These are phyloP conservation scores for Pterocarpus macrocarpus DNA, from an alignment of 306 rosid genomes.

Conservation along the genomic window DNA sequence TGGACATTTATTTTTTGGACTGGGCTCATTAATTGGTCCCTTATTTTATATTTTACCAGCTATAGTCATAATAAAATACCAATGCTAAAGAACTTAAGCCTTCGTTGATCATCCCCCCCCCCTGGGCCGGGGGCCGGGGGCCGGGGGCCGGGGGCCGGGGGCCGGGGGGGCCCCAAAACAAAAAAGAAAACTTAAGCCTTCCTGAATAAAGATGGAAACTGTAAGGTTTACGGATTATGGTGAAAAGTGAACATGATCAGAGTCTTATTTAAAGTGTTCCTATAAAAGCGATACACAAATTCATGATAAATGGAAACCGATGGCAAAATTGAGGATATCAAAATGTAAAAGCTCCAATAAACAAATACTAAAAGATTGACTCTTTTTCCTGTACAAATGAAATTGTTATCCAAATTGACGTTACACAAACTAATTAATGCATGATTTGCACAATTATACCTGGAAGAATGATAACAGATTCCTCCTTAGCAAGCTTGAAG, in stretches of 20 bases:
- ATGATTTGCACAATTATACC: constrained; percentile 56
- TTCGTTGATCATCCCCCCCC: no score
- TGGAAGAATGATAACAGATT: constrained; percentile 93
- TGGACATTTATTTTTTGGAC: no score
- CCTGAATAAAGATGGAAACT: no score
- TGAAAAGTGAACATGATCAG: neutral
- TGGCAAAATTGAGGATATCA: neutral
- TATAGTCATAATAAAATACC: no score
- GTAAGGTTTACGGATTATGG: neutral
- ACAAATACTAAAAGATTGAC: no score
- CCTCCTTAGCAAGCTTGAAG: constrained; percentile 96
- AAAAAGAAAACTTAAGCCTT: no score
- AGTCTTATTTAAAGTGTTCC: neutral
- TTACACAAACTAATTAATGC: constrained; percentile 5
- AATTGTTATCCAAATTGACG: neutral
- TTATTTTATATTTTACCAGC: no score
- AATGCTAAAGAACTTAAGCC: no score
- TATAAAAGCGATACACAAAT: neutral
- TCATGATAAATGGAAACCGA: neutral
- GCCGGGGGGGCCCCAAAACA: no score
- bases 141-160: no score
- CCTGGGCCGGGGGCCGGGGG: no score
- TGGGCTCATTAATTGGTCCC: no score
- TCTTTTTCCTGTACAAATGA: neutral
- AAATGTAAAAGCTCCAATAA: neutral